Conservation (phyloP, 495 filamentous ascomycete species). For the Talaromyces wortmannii region DNA sequence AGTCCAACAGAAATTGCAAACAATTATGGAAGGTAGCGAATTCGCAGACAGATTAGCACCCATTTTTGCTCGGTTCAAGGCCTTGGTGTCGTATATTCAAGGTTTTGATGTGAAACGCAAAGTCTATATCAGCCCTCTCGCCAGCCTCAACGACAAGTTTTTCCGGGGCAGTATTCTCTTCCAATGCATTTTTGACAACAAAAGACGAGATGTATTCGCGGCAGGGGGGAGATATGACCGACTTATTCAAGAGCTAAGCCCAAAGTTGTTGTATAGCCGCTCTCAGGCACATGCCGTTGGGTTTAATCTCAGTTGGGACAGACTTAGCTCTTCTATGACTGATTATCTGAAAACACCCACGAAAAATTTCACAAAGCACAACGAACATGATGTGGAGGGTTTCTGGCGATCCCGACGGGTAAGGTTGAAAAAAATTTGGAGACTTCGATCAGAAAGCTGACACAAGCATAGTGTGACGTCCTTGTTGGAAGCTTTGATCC, state of each 20-base stretch:
- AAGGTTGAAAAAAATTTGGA: conserved; percentile 15
- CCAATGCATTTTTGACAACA: conserved; percentile 84
- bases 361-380: conserved; percentile 62
- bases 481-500: conserved; percentile 83
- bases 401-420: conserved; percentile 61
- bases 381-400: conserved; percentile 31
- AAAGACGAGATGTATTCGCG: conserved; percentile 78
- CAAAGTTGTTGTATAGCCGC: conserved; percentile 29
- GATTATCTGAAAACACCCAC: conserved; percentile 52
- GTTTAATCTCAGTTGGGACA: conserved; percentile 87
- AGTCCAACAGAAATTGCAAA: conserved; percentile 63
- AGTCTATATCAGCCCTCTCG: conserved; percentile 77
- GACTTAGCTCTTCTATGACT: conserved; percentile 59
- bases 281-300: conserved; percentile 70
- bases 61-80: conserved; percentile 70
- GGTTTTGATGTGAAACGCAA: conserved; percentile 68
- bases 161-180: conserved; percentile 85
- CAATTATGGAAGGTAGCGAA: conserved; percentile 65
- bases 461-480: conserved; percentile 64
- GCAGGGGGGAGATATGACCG: conserved; percentile 91
- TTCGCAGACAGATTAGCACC: conserved; percentile 59
- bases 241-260: conserved; percentile 54
- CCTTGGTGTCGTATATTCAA: conserved; percentile 68
- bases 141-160: conserved; percentile 88
- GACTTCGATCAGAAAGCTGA: not conserved